Conservation (phyloP, 106 monocot genomes). For the Acorus gramineus region DNA sequence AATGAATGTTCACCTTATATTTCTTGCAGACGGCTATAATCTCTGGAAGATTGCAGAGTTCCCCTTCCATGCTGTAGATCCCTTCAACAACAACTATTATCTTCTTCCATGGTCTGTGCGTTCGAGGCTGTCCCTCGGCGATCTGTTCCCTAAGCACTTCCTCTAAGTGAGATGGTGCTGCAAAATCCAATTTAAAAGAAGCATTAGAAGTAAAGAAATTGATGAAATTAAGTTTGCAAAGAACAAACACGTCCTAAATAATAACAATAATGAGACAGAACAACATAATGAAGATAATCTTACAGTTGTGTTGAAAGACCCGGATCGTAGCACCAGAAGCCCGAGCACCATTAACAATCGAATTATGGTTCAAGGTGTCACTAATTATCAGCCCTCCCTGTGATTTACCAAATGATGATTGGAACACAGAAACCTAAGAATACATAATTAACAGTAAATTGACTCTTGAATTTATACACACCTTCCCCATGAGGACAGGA, state of each 20-base stretch:
- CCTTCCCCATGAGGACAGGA: constrained; percentile 19
- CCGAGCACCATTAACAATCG: constrained; percentile 22
- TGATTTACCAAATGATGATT: not conserved
- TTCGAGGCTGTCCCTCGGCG: constrained; percentile 18
- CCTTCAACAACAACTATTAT: constrained; percentile 24
- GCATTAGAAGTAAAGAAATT: not conserved
- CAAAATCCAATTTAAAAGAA: not conserved
- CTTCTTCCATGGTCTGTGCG: constrained; percentile 24
- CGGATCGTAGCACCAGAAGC: constrained; percentile 16
- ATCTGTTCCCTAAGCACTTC: constrained; percentile 21
- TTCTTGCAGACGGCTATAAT: constrained; percentile 28
- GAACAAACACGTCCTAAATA: not conserved
- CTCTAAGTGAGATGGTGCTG: constrained; percentile 21
- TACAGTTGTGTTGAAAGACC: constrained; percentile 24
- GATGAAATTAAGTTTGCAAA: not conserved
- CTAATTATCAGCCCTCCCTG: constrained; percentile 27
- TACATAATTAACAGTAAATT: not conserved
- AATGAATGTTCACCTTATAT: constrained; percentile 11
- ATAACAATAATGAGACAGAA: not conserved
- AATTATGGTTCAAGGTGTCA: constrained; percentile 25
- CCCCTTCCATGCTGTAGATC: constrained; percentile 31
- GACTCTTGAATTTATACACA: not conserved
- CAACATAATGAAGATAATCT: not conserved
- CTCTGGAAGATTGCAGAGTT: constrained; percentile 30
- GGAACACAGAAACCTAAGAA: not conserved